Conservation (phyloP, 2,329 filamentous ascomycete genomes). For the Cercospora berteroae region DNA sequence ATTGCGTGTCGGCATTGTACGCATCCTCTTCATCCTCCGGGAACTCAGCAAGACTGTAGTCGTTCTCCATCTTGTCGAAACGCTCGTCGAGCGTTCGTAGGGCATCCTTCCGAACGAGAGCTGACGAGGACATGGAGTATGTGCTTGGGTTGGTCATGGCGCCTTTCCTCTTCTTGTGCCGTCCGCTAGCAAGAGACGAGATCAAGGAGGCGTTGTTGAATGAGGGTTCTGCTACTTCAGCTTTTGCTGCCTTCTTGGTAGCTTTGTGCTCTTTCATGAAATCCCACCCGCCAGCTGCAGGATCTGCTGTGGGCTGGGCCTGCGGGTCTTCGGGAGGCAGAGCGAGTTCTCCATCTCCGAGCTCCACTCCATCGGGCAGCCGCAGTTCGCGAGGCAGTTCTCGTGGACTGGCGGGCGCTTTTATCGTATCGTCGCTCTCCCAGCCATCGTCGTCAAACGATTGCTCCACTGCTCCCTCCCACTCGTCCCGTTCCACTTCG, state of each 20-base stretch:
- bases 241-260: conserved; percentile 47
- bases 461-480: conserved; percentile 55
- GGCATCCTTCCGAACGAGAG: conserved; percentile 82
- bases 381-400: conserved; percentile 31
- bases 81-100: conserved; percentile 80
- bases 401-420: conserved; percentile 51
- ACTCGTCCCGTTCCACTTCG: conserved; percentile 77
- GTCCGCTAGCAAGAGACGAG: conserved; percentile 70
- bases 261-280: conserved; percentile 90
- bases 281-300: conserved; percentile 72
- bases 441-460: conserved; percentile 59
- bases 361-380: conserved; percentile 35
- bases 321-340: conserved; percentile 36
- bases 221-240: conserved; percentile 51
- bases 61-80: conserved; percentile 86
- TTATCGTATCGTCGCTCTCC: conserved; percentile 89
- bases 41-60: conserved; percentile 58
- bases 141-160: conserved; percentile 82
- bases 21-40: conserved; percentile 34
- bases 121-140: conserved; percentile 90
- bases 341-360: conserved; percentile 53
- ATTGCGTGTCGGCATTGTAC: conserved; percentile 42
- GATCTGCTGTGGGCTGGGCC: conserved; percentile 38
- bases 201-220: conserved; percentile 69
- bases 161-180: conserved; percentile 91